Conservation (phyloP, 1,284 basidiomycete species). For the Fereydounia khargensis region DNA sequence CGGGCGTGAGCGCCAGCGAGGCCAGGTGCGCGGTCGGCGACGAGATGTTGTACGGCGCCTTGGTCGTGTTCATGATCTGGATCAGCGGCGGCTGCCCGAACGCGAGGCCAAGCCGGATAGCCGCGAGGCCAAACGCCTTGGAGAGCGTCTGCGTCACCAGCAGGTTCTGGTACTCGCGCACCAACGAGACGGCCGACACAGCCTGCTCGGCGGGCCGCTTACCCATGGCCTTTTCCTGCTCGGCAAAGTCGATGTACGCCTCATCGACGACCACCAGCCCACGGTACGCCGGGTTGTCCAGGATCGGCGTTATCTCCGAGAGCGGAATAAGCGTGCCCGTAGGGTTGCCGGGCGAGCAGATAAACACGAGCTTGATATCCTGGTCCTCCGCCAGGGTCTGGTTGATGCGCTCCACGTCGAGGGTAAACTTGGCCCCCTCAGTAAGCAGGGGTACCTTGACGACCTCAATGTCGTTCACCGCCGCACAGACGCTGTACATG, state of each 20-base stretch:
- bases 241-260: conserved; percentile 91
- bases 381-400: conserved; percentile 34
- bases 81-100: conserved; percentile 84
- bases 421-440: conserved; percentile 72
- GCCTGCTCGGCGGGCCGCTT: conserved; percentile 48
- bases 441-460: conserved; percentile 77
- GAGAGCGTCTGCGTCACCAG: conserved; percentile 93
- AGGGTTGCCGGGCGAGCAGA: conserved; percentile 97
- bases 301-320: conserved; percentile 68
- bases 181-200: conserved; percentile 67
- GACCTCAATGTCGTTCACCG: conserved; percentile 87
- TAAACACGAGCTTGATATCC: conserved; percentile 81
- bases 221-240: conserved; percentile 46
- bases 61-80: conserved; percentile 90
- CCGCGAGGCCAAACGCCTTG: conserved; percentile 93
- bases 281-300: conserved; percentile 78
- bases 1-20: conserved; percentile 70
- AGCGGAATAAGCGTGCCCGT: conserved; percentile 85
- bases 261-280: conserved; percentile 94
- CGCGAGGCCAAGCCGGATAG: conserved; percentile 89
- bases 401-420: conserved; percentile 59
- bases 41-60: conserved; percentile 97
- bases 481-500: conserved; percentile 93
- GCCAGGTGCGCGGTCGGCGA: conserved; percentile 84
- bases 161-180: conserved; percentile 81